Evolutionary conservation across 306 rosid genomes (phyloP), one percentile per base, ranked within the genome.

Genomic region (Prinsepia uniflora): DNA sequence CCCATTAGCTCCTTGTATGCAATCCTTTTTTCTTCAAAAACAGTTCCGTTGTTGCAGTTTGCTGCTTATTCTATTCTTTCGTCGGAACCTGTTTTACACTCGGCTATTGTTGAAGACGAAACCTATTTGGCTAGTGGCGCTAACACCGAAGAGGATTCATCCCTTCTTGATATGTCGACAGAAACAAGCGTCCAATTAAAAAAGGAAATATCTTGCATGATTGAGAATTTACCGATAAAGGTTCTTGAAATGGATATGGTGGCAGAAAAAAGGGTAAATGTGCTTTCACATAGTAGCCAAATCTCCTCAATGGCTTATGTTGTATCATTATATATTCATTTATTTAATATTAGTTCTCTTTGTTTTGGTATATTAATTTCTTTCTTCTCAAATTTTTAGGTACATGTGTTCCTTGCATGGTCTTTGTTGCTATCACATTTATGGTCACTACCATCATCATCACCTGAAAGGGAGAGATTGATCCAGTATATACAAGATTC

Each of bases 321-420:
- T 49, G 24, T 19, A 2, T 60, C 34, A 42, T 68, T 78, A 67
- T 63, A 36, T 40, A 45, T 53, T 67, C 14, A 56, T 14, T 70
- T 68, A 40, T 40, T 67, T 61, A 65, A 72, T 70, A 69, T 8
- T 78, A 36, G 7, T 17, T 69, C 39, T 36, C 34, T 43, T 6
- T 30, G 57, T 17, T 36, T 22, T 46, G 22, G 64, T 70, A 41
- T 34, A 1, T 15, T 71, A 22, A 42, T 67, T 49, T 1, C 9
- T 13, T n/a, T 71, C 10, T 40, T 34, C 63, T 71, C 20, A 54
- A 34, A 13, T 42, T 77, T 83, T 70, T 84, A 90, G 97, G 94
- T 83, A 76, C 84, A 87, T 76, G 79, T 90, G 56, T 86, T 87
- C 82, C 92, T 94, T 72, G 89, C 97, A 18, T 94, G 98, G 98